Conservation (phyloP, 2,329 filamentous ascomycete genomes). For the Tolypocladium guangdongense region DNA sequence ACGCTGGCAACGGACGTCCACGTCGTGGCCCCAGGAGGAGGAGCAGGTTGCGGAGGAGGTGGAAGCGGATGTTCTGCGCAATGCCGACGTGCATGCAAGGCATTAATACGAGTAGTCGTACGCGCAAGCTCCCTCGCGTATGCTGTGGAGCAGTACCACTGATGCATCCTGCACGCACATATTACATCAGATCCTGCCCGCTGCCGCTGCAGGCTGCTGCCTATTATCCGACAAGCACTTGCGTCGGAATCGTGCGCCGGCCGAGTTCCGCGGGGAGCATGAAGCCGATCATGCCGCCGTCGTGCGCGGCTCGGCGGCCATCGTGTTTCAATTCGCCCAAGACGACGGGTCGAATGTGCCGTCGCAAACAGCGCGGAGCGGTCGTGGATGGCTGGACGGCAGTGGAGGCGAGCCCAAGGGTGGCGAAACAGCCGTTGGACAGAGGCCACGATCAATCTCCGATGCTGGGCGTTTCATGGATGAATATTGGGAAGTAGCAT, state of each 20-base stretch:
- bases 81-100: no score
- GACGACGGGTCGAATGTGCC: neutral
- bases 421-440: neutral
- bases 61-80: no score
- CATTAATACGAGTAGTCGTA: no score
- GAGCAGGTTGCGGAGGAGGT: neutral
- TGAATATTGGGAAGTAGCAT: no score
- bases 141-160: neutral
- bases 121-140: neutral
- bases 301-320: neutral
- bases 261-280: conserved; percentile 1
- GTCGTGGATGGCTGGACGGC: neutral
- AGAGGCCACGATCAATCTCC: neutral
- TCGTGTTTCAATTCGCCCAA: no score
- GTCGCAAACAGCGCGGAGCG: neutral
- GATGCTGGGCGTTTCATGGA: neutral
- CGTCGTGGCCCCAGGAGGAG: neutral
- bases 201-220: neutral
- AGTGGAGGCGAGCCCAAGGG: neutral
- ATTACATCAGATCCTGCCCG: neutral
- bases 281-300: neutral
- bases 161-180: neutral
- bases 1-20: neutral
- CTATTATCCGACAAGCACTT: neutral
- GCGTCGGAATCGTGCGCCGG: neutral